These are phyloP conservation scores for Ophiostoma ulmi DNA, from an alignment of 2,329 filamentous ascomycete species.

Conservation along the genomic window DNA sequence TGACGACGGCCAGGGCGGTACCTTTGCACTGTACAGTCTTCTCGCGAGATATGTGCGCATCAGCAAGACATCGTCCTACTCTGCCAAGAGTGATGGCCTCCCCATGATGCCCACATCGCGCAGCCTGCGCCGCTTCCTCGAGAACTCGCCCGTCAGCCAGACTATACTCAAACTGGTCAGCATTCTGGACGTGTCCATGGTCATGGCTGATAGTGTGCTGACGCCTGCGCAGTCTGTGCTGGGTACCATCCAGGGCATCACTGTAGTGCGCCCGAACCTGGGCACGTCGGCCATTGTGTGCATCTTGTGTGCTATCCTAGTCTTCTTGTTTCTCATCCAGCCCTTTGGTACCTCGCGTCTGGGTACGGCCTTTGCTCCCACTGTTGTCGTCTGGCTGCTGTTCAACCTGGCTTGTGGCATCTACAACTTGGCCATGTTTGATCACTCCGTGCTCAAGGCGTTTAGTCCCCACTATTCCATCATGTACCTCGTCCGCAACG, in stretches of 20 bases:
- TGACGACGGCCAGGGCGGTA: conserved; percentile 64
- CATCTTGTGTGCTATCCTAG: conserved; percentile 58
- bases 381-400: conserved; percentile 62
- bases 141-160: conserved; percentile 50
- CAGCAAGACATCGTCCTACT: conserved; percentile 53
- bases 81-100: conserved; percentile 43
- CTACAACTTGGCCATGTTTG: conserved; percentile 52
- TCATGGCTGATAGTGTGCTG: conserved; percentile 58
- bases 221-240: conserved; percentile 67
- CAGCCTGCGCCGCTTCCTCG: conserved; percentile 52
- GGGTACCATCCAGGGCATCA: conserved; percentile 60
- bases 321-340: conserved; percentile 59
- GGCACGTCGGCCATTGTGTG: conserved; percentile 55
- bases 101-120: conserved; percentile 50
- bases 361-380: conserved; percentile 57
- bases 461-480: conserved; percentile 58
- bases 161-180: conserved; percentile 55
- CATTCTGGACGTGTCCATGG: conserved; percentile 62
- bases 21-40: conserved; percentile 57
- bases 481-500: conserved; percentile 55
- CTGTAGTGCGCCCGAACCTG: conserved; percentile 54
- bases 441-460: conserved; percentile 51
- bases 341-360: conserved; percentile 60
- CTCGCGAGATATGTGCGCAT: conserved; percentile 59
- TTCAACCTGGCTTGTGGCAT: conserved; percentile 61